Percentiles rank a stretch among this genome's conserved stretches.
Evolutionary conservation across 2,329 filamentous ascomycete species (phyloP).

Genomic region (Aureobasidium leucospermi): DNA sequence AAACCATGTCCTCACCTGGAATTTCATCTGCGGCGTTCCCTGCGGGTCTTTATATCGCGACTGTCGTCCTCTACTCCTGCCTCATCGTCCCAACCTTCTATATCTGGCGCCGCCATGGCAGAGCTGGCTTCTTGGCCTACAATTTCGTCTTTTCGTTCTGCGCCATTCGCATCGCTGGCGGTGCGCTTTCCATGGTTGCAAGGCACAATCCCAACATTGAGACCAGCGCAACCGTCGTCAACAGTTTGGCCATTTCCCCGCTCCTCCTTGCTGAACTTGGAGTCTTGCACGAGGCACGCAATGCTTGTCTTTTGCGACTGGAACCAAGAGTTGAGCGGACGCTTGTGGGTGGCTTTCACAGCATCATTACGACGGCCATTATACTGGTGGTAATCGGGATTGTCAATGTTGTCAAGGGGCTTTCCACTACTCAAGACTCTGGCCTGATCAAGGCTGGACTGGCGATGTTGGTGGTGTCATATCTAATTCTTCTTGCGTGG

Average conservation of each 20-base stretch:
- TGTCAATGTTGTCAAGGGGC: background rate
- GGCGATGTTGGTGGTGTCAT: background rate
- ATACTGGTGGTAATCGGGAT: background rate
- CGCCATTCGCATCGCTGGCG: background rate
- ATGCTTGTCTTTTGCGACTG: background rate
- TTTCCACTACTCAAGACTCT: background rate
- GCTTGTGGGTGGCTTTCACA: background rate
- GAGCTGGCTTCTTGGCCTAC: background rate
- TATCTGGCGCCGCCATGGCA: background rate
- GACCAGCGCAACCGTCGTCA: background rate
- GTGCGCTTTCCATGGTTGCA: background rate
- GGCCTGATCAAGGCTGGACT: background rate
- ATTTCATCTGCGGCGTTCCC: background rate
- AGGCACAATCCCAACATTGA: background rate
- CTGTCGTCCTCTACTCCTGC: background rate
- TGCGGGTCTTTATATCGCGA: background rate
- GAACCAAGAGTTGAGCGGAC: background rate
- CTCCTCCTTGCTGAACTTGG: background rate
- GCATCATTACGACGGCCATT: background rate
- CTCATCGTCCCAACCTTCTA: background rate
- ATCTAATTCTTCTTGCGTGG: background rate
- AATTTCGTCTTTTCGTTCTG: background rate
- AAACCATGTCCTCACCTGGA: background rate
- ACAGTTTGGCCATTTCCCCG: background rate
- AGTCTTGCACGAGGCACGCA: background rate